Evolutionary conservation across 23 red algal species (phyloP), one percentile per base, ranked within the genome.

Genomic region (Gracilaria gracilis): DNA sequence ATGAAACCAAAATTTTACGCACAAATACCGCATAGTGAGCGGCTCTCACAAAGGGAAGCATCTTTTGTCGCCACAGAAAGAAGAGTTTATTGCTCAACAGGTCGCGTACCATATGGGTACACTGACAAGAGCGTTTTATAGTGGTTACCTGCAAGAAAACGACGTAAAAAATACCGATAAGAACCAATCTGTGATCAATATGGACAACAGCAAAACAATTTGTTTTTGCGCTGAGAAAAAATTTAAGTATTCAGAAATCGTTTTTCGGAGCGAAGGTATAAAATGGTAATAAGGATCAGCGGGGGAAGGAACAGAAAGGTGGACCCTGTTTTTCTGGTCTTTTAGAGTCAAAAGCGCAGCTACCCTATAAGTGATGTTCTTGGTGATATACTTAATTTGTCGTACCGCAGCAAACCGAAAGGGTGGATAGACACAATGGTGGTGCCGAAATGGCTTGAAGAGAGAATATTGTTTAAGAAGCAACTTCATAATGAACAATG

Each of bases 91-190:
- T 14, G 66, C 75, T 9, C 16, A 53, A 57, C 27, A 73, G 25
- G 38, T 76, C 15, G 84, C 40, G 13, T 54, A 24, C 31, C 84
- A 75, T 88, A 16, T 74, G 21, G 67, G 42, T 4, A 46, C 4
- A 46, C 4, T 46, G 11, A 7, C 5, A 7, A 4, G 42, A 46
- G 42, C 42, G 8, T 74, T 74, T 74, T 6, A 17, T 3, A 40
- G 19, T n/a, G 20, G 19, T 11, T 6, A 16, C 14, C 19, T 1
- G 4, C 9, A 74, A 2, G 67, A 46, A 2, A 31, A 16, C 2
- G 19, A 74, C 5, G 39, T 74, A 19, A 31, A 46, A 16, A 74
- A 74, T 74, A 21, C 34, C 3, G 67, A 28, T 74, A 4, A 74
- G 29, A 46, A 6, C 29, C 67, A 74, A 6, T 74, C 19, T 21